Base-by-base conservation (phyloP, 2,329 filamentous ascomycete genomes). In the Fusarium verrucosum region DNA sequence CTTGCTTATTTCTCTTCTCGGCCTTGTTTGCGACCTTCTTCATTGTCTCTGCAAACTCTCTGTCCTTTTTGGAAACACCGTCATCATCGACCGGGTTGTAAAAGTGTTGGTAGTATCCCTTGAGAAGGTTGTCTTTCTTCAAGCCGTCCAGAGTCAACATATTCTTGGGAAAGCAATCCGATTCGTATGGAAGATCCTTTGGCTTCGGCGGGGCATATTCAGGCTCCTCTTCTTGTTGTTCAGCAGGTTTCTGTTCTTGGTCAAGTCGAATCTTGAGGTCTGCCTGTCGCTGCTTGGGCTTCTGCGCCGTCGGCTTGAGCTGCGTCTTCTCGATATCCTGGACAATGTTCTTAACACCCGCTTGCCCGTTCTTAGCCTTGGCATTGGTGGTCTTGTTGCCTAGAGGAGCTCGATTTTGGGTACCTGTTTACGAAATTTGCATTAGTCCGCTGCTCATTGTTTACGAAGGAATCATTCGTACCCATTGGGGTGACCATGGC, bases 321-420 rank as follows among this genome's bases (percentile, higher is more conserved):
- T 86, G 84, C 1, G 87, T 86, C 76, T 88, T 89, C 64, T 89
- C 88, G 45, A 85, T 77, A 57, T 88, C 86, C 43, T 84, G 82
- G 36, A 84, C 82, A 20, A 82, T 80, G 57, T 80, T 80, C 70
- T 88, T 89, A 28, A 85, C 88, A 26, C 86, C 86, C 5, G 88
- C 89, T 64, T 90, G 88, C 66, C 88, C 84, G 45, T 82, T 83
- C 73, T 83, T 87, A 58, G 89, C 85, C 81, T 96, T 98, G 50
- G 92, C 92, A 77, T 99, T 99, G 49, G 95, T 98, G 2, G 94
- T 98, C 79, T 99, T 99, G 83, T 92, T 90, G 30, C 94, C 94
- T 43, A 99, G 81, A 13, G 92, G 91, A 33, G 94, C 93, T 72
- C 94, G 88, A 58, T 82, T 89, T 58, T 88, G 87, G 25, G 72